Evolutionary conservation across 495 filamentous ascomycete genomes (phyloP), one percentile per base, ranked within the genome.

Genomic region (Penicillium steckii): DNA sequence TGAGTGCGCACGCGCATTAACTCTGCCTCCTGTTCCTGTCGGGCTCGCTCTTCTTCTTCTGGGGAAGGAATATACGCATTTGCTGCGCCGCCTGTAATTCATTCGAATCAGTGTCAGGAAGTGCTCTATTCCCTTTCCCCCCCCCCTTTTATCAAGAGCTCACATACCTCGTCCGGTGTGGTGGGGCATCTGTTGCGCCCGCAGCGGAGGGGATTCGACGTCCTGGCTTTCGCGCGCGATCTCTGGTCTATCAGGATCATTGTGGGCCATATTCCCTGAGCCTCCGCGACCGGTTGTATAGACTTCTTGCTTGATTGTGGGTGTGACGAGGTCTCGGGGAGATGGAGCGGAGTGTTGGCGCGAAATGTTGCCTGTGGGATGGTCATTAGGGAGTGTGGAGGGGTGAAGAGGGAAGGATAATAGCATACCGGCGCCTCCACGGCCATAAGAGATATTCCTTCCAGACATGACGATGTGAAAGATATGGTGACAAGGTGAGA

Each of bases 271-370:
- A 69, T 93, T 93, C 19, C 88, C 89, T 8, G 74, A 74, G 50
- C 85, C 85, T 19, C 85, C 85, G 53, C 85, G 83, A 27, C 85
- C 92, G 17, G 92, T 97, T 4, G 92, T 95, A 62, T 90, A 92
- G 52, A 90, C 72, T 13, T 87, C 75, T 18, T 79, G 79, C 72
- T 95, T 96, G 64, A 97, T 83, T 37, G 83, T 88, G 0, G 92
- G 92, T 3, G 91, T 95, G 56, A 84, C 72, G 48, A 95, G 79
- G 59, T 90, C 87, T 15, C 74, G 62, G 50, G 83, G 74, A 5
- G 72, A 66, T 50, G 77, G 61, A 32, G 71, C 68, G 54, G 74
- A 74, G 56, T 81, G 68, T 47, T 77, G 71, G 55, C 80, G 80
- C 61, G 78, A 79, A 56, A 93, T 89, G 75, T 95, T 95, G 56